Base-by-base conservation (phyloP, 1,139 yeast species). In the Yamadazyma oceani region DNA sequence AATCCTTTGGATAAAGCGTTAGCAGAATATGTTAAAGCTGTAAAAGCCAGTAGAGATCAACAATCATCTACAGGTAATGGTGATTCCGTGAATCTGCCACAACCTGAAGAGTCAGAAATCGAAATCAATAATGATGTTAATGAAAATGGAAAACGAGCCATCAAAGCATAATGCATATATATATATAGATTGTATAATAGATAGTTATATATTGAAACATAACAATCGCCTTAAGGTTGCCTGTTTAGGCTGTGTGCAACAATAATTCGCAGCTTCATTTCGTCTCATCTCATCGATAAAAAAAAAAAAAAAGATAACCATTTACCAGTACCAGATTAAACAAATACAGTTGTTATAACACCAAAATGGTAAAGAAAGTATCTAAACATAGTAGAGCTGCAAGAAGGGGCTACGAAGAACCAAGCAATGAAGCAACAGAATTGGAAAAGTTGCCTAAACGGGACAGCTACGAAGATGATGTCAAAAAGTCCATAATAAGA, bases 351-450 rank as follows among this genome's bases (percentile, higher is more conserved):
- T 5, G 12, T 26, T 12, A 14, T 14, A 27, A 11, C 6, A 15
- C 4, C 16, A 27, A 9, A 6, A 41, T 38, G 43, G 46, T 64
- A 49, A 53, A 54, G 55, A 23, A 49, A 69, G 75, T 81, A 23
- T 81, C 88, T 10, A 83, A 82, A 48, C 80, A 75, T 46, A 81
- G 89, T 34, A 75, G 92, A 64, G 89, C 89, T 5, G 90, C 92
- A 3, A 78, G 90, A 63, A 72, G 88, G 56, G 84, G 82, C 3
- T 67, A 60, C 11, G 34, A 31, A 7, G 70, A 61, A 14, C 62
- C 65, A 5, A 54, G 51, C 5, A 60, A 51, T 15, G 84, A 78
- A 46, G 73, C 73, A 10, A 73, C 69, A 45, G 70, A 73, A 14
- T 64, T 83, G 33, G 65, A 69, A 17, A 56, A 62, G 16, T 56